These are phyloP conservation scores for Rauvolfia tetraphylla DNA, from an alignment of 257 asterid genomes.

Conservation along the genomic window DNA sequence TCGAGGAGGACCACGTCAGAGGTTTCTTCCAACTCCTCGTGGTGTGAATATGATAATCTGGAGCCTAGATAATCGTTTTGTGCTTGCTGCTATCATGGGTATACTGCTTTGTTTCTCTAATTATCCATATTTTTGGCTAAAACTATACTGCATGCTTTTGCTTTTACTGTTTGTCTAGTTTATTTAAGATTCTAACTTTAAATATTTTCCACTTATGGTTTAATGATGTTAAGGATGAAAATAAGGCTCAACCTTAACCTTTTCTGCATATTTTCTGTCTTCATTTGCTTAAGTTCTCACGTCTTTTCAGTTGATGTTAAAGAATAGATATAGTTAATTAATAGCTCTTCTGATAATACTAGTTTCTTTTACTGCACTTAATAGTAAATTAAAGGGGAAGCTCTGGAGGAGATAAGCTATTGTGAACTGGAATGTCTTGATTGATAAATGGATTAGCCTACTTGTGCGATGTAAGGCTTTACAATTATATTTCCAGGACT, in stretches of 20 bases:
- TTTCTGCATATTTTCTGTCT: constrained; percentile 2
- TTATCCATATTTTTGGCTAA: neutral
- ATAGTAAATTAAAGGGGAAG: neutral
- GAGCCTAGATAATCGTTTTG: constrained; percentile 96
- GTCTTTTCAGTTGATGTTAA: neutral
- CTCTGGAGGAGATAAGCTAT: constrained; percentile 7
- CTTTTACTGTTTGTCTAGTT: neutral
- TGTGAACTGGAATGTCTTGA: neutral
- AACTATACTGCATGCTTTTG: neutral
- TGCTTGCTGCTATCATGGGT: constrained; percentile 99
- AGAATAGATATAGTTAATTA: neutral
- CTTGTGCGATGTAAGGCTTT: neutral
- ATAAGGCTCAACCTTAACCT: neutral
- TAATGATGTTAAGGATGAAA: neutral
- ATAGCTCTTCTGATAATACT: neutral
- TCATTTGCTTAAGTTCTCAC: neutral
- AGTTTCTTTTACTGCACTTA: neutral
- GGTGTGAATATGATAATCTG: constrained; percentile 93
- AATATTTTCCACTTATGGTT: neutral
- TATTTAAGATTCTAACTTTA: neutral
- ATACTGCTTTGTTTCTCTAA: constrained; percentile 22
- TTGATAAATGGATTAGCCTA: neutral
- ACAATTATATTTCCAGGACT: neutral
- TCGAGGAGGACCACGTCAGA: constrained; percentile 93
- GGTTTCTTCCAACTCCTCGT: constrained; percentile 95